Percentiles rank a stretch among this genome's conserved stretches.
Evolutionary conservation across 495 filamentous ascomycete genomes (phyloP).

Genomic region (Lasiosphaeriaceae sp.): DNA sequence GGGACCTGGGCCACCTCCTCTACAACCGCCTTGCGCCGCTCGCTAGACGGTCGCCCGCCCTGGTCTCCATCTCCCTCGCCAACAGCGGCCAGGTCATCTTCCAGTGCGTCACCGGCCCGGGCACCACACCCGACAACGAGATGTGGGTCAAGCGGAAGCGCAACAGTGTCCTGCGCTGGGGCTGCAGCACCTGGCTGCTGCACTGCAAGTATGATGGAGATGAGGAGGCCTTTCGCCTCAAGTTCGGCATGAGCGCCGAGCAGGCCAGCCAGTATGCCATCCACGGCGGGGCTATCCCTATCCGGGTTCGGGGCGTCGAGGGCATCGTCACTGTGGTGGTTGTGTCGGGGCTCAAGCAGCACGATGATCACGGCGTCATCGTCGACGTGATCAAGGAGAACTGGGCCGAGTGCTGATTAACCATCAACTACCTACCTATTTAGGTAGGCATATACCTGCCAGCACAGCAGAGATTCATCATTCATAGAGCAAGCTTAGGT

Average conservation of each 20-base stretch:
- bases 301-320: slow-evolving; percentile 65
- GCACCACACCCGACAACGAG: slow-evolving; percentile 61
- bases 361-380: slow-evolving; percentile 73
- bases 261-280: slow-evolving; percentile 63
- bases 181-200: slow-evolving; percentile 63
- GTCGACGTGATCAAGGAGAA: slow-evolving; percentile 59
- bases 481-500: no score
- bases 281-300: slow-evolving; percentile 70
- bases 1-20: slow-evolving; percentile 60
- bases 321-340: slow-evolving; percentile 69
- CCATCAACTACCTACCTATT: no score
- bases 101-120: slow-evolving; percentile 45
- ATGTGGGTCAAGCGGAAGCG: slow-evolving; percentile 59
- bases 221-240: slow-evolving; percentile 35
- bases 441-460: no score
- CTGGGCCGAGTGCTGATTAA: slow-evolving; percentile 16
- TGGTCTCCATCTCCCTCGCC: slow-evolving; percentile 63
- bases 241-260: slow-evolving; percentile 18
- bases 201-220: slow-evolving; percentile 54
- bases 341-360: slow-evolving; percentile 71
- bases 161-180: slow-evolving; percentile 62
- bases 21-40: slow-evolving; percentile 57
- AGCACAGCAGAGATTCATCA: no score
- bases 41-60: slow-evolving; percentile 40
- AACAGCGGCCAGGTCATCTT: slow-evolving; percentile 51